These are phyloP conservation scores for Cyclaneusma minus DNA, from an alignment of 2,329 filamentous ascomycete genomes.

Conservation along the genomic window DNA sequence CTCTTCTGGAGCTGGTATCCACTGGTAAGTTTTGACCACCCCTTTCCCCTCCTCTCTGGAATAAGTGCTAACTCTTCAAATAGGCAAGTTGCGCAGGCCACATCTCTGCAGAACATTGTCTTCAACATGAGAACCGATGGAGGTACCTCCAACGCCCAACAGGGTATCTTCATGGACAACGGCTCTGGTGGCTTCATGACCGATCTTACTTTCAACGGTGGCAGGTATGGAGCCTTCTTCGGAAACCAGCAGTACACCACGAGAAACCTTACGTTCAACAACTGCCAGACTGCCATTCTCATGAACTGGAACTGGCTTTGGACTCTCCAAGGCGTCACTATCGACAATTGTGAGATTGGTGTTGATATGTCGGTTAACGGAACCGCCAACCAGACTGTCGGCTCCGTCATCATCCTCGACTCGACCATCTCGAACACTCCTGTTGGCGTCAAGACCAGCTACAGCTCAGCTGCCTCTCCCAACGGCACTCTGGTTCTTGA, in stretches of 20 bases:
- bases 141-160: slow-evolving; percentile 48
- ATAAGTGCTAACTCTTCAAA: background rate
- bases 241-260: slow-evolving; percentile 82
- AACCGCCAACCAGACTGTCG: slow-evolving; percentile 54
- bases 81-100: slow-evolving; percentile 77
- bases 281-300: slow-evolving; percentile 68
- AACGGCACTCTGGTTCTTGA: slow-evolving; percentile 76
- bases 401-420: slow-evolving; percentile 73
- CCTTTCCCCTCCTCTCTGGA: background rate
- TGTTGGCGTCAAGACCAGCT: slow-evolving; percentile 64
- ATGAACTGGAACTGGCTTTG: slow-evolving; percentile 92
- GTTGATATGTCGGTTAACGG: slow-evolving; percentile 62
- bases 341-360: slow-evolving; percentile 61
- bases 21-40: too few species aligned
- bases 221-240: slow-evolving; percentile 61
- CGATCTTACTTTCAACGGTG: slow-evolving; percentile 72
- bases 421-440: slow-evolving; percentile 62
- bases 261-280: slow-evolving; percentile 68
- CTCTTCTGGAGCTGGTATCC: slow-evolving; percentile 51
- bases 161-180: slow-evolving; percentile 74
- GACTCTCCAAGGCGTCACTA: slow-evolving; percentile 60
- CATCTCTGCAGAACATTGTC: slow-evolving; percentile 64
- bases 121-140: slow-evolving; percentile 63
- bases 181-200: slow-evolving; percentile 74
- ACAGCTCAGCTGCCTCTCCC: slow-evolving; percentile 44